A percentile compares a stretch with the other conserved stretches of the same genome.
Evolutionary conservation across 2,329 filamentous ascomycete genomes (phyloP).

Genomic region (Colletotrichum trifolii): DNA sequence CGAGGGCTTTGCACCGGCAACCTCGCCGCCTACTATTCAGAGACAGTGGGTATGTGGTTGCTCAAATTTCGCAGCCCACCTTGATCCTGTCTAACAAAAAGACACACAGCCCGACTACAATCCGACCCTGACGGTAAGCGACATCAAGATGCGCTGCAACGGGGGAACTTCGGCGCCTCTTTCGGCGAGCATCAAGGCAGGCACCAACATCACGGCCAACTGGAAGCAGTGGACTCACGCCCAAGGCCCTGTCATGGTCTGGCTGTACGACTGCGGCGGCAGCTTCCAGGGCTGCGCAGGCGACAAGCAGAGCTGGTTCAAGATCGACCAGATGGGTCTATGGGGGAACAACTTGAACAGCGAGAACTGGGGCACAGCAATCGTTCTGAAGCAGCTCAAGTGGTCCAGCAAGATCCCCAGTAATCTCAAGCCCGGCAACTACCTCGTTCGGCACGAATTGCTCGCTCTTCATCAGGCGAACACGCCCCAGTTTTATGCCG

Average conservation of each 20-base stretch:
- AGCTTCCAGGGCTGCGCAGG: constrained; percentile 62
- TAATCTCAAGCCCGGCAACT: constrained; percentile 62
- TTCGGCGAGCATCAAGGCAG: constrained; percentile 58
- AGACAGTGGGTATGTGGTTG: constrained; percentile 54
- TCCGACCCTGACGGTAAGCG: constrained; percentile 60
- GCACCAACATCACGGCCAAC: constrained; percentile 58
- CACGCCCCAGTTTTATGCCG: constrained; percentile 64
- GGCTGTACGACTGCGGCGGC: constrained; percentile 59
- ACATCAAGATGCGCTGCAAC: constrained; percentile 65
- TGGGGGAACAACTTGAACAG: constrained; percentile 55
- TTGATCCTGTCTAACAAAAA: background rate
- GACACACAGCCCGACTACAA: constrained; percentile 60
- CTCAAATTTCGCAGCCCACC: background rate
- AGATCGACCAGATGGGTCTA: constrained; percentile 66
- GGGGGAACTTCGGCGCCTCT: constrained; percentile 60
- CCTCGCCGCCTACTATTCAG: constrained; percentile 64
- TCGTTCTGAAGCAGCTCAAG: constrained; percentile 48
- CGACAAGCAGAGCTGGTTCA: constrained; percentile 66
- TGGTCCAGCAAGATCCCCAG: constrained; percentile 63
- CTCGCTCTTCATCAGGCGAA: constrained; percentile 66
- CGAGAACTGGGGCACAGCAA: constrained; percentile 59
- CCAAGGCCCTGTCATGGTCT: constrained; percentile 70
- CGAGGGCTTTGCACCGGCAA: constrained; percentile 60
- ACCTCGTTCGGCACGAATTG: constrained; percentile 67
- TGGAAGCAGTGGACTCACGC: constrained; percentile 69